A percentile compares a stretch with the other conserved stretches of the same genome.
These are phyloP conservation scores for Hypomyces rosellus DNA, from an alignment of 2,329 filamentous ascomycete species.

Conservation along the genomic window DNA sequence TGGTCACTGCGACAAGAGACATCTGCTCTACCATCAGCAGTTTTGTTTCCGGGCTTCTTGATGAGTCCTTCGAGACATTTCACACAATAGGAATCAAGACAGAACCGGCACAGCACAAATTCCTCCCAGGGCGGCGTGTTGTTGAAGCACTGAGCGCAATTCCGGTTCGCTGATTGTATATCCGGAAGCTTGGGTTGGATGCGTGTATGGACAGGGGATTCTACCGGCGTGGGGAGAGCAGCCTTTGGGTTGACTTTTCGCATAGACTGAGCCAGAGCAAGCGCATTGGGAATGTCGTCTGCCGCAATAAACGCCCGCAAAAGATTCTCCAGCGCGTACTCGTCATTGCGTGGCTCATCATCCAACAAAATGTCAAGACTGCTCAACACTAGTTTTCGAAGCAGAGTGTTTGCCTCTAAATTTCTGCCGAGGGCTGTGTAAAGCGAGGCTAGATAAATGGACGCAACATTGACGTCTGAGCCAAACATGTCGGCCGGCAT, in stretches of 20 bases:
- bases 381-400: conserved; percentile 29
- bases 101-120: conserved; percentile 31
- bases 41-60: conserved; percentile 24
- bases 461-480: conserved; percentile 35
- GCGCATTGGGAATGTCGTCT: conserved; percentile 30
- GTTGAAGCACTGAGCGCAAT: conserved; percentile 34
- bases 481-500: conserved; percentile 35
- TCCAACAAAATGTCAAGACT: conserved; percentile 34
- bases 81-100: conserved; percentile 34
- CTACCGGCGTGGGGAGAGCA: conserved; percentile 20
- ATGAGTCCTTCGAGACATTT: conserved; percentile 27
- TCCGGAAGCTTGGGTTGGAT: conserved; percentile 32
- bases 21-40: conserved; percentile 21
- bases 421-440: conserved; percentile 27
- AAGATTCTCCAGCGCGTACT: conserved; percentile 36
- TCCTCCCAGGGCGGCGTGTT: conserved; percentile 25
- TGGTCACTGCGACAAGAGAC: conserved; percentile 32
- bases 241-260: conserved; percentile 27
- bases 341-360: conserved; percentile 35
- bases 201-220: conserved; percentile 23
- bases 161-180: conserved; percentile 27
- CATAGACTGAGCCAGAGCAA: conserved; percentile 34
- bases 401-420: conserved; percentile 22
- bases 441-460: conserved; percentile 34
- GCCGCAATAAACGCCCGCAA: conserved; percentile 33